phyloP scores from a whole-genome alignment of 306 rosid species.

The Glycyrrhiza uralensis region DNA sequence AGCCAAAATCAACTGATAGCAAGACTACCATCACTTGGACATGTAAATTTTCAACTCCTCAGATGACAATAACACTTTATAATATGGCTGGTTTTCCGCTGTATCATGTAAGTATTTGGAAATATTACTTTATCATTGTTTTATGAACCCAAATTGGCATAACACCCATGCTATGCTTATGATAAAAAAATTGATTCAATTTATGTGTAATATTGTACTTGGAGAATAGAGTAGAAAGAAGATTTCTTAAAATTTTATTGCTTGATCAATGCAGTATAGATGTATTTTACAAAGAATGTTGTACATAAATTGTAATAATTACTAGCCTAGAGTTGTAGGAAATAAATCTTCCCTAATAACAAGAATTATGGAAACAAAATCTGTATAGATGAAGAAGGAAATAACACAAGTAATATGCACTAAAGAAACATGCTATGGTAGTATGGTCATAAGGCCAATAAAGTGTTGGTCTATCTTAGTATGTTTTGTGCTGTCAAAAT shows the following conservation, averaged over 20 bases:
- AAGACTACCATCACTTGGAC: constrained; percentile 72
- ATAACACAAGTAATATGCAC: not conserved
- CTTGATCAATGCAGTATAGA: not conserved
- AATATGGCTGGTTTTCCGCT: constrained; percentile 56
- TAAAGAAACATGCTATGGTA: not conserved
- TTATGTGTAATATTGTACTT: not conserved
- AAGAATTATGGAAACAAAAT: not conserved
- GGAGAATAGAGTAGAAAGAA: too few relatives aligned
- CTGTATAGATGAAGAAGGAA: not conserved
- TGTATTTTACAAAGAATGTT: not conserved
- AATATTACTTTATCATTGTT: not conserved
- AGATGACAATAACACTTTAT: constrained; percentile 63
- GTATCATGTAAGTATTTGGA: constrained; percentile 64
- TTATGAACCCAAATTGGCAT: constrained; percentile 14
- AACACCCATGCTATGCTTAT: not conserved
- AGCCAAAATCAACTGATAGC: constrained; percentile 51
- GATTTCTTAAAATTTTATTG: not conserved
- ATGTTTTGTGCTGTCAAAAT: not conserved
- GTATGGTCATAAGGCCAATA: not conserved
- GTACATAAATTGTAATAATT: not conserved
- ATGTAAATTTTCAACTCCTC: constrained; percentile 74
- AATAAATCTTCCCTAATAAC: not conserved
- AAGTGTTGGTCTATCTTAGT: not conserved
- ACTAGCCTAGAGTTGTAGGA: not conserved
- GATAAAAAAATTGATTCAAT: not conserved